phyloP scores from a whole-genome alignment of 768 basidiomycete genomes.

The Astraeus odoratus region DNA sequence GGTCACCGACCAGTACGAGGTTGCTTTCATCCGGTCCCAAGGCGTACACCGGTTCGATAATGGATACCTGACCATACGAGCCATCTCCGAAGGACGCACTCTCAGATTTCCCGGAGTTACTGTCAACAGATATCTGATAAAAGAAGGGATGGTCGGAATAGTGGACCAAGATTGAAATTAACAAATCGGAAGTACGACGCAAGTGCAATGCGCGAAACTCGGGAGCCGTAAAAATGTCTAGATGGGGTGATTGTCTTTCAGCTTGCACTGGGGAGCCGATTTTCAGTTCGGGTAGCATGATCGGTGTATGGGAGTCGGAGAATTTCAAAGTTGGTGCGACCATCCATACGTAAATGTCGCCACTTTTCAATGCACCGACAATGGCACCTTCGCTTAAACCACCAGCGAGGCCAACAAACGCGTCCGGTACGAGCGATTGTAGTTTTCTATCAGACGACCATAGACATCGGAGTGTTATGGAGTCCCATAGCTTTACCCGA shows the following conservation, averaged over 20 bases:
- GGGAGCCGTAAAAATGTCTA: slow-evolving; percentile 1
- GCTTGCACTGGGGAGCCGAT: slow-evolving; percentile 30
- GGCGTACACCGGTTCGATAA: slow-evolving; percentile 43
- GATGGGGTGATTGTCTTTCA: slow-evolving; percentile 3
- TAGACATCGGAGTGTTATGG: slow-evolving; percentile 43
- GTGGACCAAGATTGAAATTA: slow-evolving; percentile 37
- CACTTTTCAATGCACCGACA: slow-evolving; percentile 47
- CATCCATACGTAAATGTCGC: slow-evolving; percentile 51
- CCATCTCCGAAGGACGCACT: slow-evolving; percentile 44
- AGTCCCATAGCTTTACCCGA: slow-evolving; percentile 67
- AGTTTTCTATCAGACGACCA: slow-evolving; percentile 51
- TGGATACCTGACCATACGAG: slow-evolving; percentile 44
- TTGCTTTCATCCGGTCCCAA: slow-evolving; percentile 29
- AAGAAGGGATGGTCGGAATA: slow-evolving; percentile 46
- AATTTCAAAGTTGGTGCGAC: slow-evolving; percentile 29
- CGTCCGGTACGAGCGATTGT: slow-evolving; percentile 35
- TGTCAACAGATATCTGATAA: slow-evolving; percentile 41
- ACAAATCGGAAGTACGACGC: slow-evolving; percentile 4
- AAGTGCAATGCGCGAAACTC: slow-evolving; percentile 15
- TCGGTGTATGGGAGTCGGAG: slow-evolving; percentile 9
- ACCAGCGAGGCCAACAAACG: slow-evolving; percentile 44
- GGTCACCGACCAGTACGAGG: slow-evolving; percentile 60
- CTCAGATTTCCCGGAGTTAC: slow-evolving; percentile 21
- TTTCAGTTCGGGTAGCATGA: slow-evolving; percentile 22
- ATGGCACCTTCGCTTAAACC: slow-evolving; percentile 38